These are phyloP conservation scores for Aschersonia sp. DNA, from an alignment of 2,329 filamentous ascomycete genomes.

Conservation along the genomic window DNA sequence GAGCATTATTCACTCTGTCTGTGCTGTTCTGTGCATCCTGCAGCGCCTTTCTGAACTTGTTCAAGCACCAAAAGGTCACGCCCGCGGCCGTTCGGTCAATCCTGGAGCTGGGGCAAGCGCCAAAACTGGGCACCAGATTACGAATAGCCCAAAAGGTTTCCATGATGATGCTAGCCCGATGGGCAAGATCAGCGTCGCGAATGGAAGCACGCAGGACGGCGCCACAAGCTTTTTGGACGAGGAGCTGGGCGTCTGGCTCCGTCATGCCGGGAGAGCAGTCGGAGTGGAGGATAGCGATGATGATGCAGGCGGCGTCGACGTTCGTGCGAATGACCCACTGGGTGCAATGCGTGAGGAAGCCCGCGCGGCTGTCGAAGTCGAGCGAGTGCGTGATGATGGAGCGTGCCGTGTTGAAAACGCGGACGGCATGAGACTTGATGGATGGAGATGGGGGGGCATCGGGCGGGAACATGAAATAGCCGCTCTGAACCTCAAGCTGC, in stretches of 20 bases:
- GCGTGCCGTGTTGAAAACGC: conserved; percentile 32
- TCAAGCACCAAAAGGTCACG: conserved; percentile 34
- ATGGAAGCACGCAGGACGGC: conserved; percentile 28
- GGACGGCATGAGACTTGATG: conserved; percentile 29
- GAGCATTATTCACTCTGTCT: conserved; percentile 14
- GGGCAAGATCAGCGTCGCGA: conserved; percentile 32
- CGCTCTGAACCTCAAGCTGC: conserved; percentile 37
- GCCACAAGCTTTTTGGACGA: conserved; percentile 17
- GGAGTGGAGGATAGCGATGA: conserved; percentile 30
- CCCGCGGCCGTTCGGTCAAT: conserved; percentile 33
- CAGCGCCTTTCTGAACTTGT: conserved; percentile 28
- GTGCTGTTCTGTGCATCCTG: conserved; percentile 20
- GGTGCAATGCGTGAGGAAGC: conserved; percentile 31
- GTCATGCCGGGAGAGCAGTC: conserved; percentile 21
- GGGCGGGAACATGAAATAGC: conserved; percentile 31
- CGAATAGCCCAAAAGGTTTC: conserved; percentile 33
- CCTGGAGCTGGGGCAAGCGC: conserved; percentile 25
- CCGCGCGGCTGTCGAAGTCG: conserved; percentile 23
- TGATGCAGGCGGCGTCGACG: conserved; percentile 28
- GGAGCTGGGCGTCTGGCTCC: conserved; percentile 13
- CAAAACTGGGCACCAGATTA: conserved; percentile 20
- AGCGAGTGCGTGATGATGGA: conserved; percentile 26
- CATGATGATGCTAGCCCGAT: conserved; percentile 28
- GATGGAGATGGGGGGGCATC: conserved; percentile 16
- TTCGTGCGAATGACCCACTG: conserved; percentile 34